Conservation (phyloP, 441 rosid species). For the Lepidium campestre region DNA sequence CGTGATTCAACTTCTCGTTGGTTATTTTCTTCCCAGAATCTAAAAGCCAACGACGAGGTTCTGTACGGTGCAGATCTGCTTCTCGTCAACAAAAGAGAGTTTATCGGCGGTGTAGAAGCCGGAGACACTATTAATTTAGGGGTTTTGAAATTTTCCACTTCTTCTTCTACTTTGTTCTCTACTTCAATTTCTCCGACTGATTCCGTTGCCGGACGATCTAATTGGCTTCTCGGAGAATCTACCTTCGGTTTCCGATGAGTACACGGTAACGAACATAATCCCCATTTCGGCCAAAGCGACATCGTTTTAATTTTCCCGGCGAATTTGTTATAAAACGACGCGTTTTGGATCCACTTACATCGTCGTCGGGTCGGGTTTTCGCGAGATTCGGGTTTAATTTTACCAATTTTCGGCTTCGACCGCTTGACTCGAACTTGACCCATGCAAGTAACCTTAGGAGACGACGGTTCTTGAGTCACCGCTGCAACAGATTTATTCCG, state of each 20-base stretch:
- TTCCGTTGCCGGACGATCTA: constrained; percentile 19
- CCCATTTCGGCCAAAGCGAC: constrained; percentile 44
- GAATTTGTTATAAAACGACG: constrained; percentile 28
- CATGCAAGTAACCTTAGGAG: constrained; percentile 97
- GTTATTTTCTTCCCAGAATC: constrained; percentile 72
- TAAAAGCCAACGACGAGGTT: constrained; percentile 67
- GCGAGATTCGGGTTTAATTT: constrained; percentile 14
- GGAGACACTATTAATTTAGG: constrained; percentile 29
- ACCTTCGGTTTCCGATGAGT: constrained; percentile 30
- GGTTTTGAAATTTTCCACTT: constrained; percentile 15
- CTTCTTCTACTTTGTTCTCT: constrained; percentile 22
- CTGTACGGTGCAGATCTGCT: constrained; percentile 88
- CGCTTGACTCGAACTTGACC: constrained; percentile 82
- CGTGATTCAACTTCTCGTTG: constrained; percentile 28
- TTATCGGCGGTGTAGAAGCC: constrained; percentile 52
- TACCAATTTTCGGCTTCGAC: constrained; percentile 33
- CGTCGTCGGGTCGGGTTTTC: constrained; percentile 26
- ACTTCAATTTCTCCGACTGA: constrained; percentile 18
- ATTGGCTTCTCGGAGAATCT: constrained; percentile 28
- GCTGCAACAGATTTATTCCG: constrained; percentile 41
- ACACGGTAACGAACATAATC: constrained; percentile 13
- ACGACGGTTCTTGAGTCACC: constrained; percentile 80
- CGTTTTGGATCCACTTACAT: constrained; percentile 50
- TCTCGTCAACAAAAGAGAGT: constrained; percentile 61
- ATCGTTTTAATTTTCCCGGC: constrained; percentile 21